Evolutionary conservation across 352 stramenopile genomes (phyloP).

Genomic region (Phytophthora colocasiae): DNA sequence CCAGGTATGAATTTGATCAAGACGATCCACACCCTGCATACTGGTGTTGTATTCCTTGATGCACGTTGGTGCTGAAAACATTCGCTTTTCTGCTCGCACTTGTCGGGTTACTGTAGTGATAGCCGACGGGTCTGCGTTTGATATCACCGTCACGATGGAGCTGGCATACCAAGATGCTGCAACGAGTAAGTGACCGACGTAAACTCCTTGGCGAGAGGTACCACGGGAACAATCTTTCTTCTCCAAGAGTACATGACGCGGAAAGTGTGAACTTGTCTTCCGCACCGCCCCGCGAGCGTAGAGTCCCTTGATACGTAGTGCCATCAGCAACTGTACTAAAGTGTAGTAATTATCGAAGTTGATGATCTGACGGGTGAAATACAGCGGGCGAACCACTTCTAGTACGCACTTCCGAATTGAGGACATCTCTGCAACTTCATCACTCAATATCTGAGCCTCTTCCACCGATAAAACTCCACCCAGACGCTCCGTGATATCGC

Average conservation of each 20-base stretch:
- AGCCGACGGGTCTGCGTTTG: constrained; percentile 30
- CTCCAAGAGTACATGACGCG: too few species aligned
- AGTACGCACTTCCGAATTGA: background rate
- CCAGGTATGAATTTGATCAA: constrained; percentile 30
- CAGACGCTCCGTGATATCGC: constrained; percentile 27
- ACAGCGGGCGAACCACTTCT: too few species aligned
- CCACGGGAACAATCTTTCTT: constrained; percentile 3
- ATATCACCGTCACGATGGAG: constrained; percentile 33
- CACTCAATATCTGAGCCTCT: background rate
- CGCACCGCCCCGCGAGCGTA: too few species aligned
- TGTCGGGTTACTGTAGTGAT: too few species aligned
- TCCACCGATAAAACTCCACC: constrained; percentile 3
- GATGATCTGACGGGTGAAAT: too few species aligned
- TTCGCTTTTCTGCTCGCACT: too few species aligned
- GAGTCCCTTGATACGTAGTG: too few species aligned
- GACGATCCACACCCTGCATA: background rate
- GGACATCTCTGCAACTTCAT: constrained; percentile 7
- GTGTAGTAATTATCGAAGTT: too few species aligned
- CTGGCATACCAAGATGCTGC: constrained; percentile 36
- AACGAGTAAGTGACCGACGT: constrained; percentile 14
- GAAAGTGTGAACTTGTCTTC: too few species aligned
- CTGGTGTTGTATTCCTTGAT: too few species aligned
- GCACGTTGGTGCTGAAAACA: too few species aligned
- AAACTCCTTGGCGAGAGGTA: constrained; percentile 23
- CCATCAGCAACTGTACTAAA: too few species aligned